Percentiles rank a stretch among this genome's conserved stretches.
These are phyloP conservation scores for Umbilicaria muhlenbergii DNA, from an alignment of 495 filamentous ascomycete genomes.

Conservation along the genomic window DNA sequence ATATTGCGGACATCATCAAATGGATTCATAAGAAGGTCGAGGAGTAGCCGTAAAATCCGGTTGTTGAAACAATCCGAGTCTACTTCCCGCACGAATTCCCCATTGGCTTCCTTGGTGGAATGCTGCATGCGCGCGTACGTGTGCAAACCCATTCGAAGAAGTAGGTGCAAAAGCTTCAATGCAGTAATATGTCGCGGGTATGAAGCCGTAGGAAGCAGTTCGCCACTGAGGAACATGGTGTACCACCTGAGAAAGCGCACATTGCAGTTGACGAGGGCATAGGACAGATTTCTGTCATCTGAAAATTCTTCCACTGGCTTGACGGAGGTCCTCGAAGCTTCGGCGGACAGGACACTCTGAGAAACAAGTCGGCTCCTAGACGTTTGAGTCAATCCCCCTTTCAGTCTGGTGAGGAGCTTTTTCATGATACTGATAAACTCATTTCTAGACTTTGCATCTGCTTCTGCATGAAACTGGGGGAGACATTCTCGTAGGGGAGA, in stretches of 20 bases:
- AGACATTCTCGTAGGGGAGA: slow-evolving; percentile 43
- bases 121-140: no score
- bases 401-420: slow-evolving; percentile 49
- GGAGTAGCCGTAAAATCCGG: slow-evolving; percentile 32
- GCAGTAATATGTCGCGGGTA: slow-evolving; percentile 81
- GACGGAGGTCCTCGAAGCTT: slow-evolving; percentile 7
- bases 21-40: slow-evolving; percentile 71
- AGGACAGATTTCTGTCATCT: slow-evolving; percentile 1
- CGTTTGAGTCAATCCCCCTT: background rate
- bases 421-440: slow-evolving; percentile 54
- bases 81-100: no score
- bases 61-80: no score
- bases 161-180: slow-evolving; percentile 44
- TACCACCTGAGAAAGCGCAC: slow-evolving; percentile 50
- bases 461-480: slow-evolving; percentile 56
- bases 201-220: slow-evolving; percentile 59
- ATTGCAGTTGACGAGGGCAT: no score
- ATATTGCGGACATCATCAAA: slow-evolving; percentile 79
- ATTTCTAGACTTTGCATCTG: slow-evolving; percentile 68
- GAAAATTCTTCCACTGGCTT: slow-evolving; percentile 17
- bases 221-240: slow-evolving; percentile 47
- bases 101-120: no score
- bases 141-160: slow-evolving; percentile 26
- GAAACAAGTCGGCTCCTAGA: background rate
- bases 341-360: slow-evolving; percentile 26